These are phyloP conservation scores for Moesziomyces parantarcticus DNA, from an alignment of 1,284 basidiomycete genomes.

Conservation along the genomic window DNA sequence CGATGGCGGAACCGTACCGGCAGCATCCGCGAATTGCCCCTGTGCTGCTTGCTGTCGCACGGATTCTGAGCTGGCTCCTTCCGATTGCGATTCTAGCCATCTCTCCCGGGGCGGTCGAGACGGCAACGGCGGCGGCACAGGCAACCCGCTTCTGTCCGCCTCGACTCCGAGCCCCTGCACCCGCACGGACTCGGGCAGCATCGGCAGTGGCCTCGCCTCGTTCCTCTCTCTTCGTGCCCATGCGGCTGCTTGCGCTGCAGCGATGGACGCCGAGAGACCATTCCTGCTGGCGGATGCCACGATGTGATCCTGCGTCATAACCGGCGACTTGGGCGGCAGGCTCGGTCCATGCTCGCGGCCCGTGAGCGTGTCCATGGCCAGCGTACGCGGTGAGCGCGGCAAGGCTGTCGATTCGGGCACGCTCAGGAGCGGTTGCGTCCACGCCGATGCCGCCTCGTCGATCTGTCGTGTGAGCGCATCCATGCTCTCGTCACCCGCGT, in stretches of 20 bases:
- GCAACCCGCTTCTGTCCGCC: slow-evolving; percentile 7
- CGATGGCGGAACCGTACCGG: no score
- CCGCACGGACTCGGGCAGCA: slow-evolving; percentile 13
- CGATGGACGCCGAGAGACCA: slow-evolving; percentile 36
- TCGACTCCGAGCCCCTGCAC: slow-evolving; percentile 20
- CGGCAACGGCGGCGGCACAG: slow-evolving; percentile 32
- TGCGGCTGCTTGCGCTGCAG: slow-evolving; percentile 46
- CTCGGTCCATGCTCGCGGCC: slow-evolving; percentile 22
- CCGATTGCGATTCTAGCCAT: no score
- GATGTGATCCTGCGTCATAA: slow-evolving; percentile 41
- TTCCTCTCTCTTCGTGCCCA: not conserved
- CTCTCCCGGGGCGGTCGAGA: slow-evolving; percentile 15
- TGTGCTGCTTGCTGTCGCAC: no score
- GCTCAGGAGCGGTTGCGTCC: slow-evolving; percentile 1
- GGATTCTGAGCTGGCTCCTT: no score
- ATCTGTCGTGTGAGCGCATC: slow-evolving; percentile 32
- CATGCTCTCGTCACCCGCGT: slow-evolving; percentile 17
- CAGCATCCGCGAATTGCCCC: no score
- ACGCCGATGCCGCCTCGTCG: slow-evolving; percentile 24
- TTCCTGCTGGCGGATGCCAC: slow-evolving; percentile 18
- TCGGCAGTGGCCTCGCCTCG: slow-evolving; percentile 13
- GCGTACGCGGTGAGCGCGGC: slow-evolving; percentile 40
- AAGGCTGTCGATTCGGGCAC: not conserved
- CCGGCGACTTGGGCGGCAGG: slow-evolving; percentile 39
- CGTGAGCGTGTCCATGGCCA: slow-evolving; percentile 41